A percentile compares a stretch with the other conserved stretches of the same genome.
Conservation (phyloP, 2,329 filamentous ascomycete species). For the Raffaelea ambrosiae region DNA sequence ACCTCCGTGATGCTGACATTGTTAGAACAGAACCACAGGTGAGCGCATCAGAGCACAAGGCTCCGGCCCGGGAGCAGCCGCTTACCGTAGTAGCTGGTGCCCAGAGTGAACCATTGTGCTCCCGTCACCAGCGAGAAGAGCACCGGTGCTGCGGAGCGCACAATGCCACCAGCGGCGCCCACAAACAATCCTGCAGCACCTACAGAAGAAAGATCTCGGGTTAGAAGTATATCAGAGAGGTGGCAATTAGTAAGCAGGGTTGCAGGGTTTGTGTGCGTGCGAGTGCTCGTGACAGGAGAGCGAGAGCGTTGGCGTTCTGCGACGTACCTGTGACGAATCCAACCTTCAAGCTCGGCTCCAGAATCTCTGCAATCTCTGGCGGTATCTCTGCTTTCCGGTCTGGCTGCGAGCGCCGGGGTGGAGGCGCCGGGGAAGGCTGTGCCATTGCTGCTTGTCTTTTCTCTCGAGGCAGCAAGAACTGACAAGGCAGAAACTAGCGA, state of each 20-base stretch:
- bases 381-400: conserved; percentile 23
- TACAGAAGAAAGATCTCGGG: conserved; percentile 17
- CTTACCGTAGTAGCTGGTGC: conserved; percentile 67
- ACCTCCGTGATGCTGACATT: conserved; percentile 35
- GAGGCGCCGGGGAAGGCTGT: conserved; percentile 1
- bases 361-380: conserved; percentile 33
- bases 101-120: conserved; percentile 73
- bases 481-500: too few relatives aligned
- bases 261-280: too few relatives aligned
- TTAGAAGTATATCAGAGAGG: too few relatives aligned
- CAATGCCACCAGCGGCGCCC: conserved; percentile 62
- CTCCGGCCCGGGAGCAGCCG: too few relatives aligned
- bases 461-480: neutral
- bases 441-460: conserved; percentile 3
- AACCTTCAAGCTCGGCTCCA: conserved; percentile 46
- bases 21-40: neutral
- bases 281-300: too few relatives aligned
- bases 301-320: too few relatives aligned
- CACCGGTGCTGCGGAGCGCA: conserved; percentile 57
- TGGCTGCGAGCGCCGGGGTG: conserved; percentile 1
- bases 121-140: conserved; percentile 66
- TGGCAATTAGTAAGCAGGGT: too few relatives aligned
- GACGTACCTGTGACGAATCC: conserved; percentile 49
- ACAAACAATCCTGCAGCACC: conserved; percentile 53
- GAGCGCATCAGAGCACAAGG: too few relatives aligned